These are phyloP conservation scores for Paramecium octaurelia DNA, from an alignment of 73 alveolate genomes.

Conservation along the genomic window DNA sequence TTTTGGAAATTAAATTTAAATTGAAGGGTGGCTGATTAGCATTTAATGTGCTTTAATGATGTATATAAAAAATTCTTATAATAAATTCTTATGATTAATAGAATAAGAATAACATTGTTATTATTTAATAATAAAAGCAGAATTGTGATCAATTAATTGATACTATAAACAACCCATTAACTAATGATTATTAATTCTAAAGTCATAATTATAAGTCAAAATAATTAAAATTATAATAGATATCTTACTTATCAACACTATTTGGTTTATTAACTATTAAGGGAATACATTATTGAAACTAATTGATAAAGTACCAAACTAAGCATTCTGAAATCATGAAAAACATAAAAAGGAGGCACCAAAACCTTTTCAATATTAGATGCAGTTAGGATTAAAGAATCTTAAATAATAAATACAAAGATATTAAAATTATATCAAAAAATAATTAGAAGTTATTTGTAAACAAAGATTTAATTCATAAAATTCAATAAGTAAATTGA, in stretches of 20 bases:
- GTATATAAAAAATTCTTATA: not conserved
- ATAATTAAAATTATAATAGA: not conserved
- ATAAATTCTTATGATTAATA: not conserved
- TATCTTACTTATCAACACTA: not conserved
- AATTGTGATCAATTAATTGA: not conserved
- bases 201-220: not conserved
- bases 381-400: not conserved
- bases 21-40: not conserved
- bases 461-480: not conserved
- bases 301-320: no score
- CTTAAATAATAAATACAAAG: not conserved
- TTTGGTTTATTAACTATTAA: not conserved
- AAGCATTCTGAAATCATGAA: no score
- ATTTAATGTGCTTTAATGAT: no score
- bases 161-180: not conserved
- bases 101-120: not conserved
- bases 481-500: not conserved
- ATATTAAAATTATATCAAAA: not conserved
- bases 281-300: no score
- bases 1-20: not conserved
- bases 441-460: not conserved
- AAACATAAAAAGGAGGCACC: no score
- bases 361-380: not conserved
- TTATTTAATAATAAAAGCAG: not conserved
- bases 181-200: not conserved